Evolutionary conservation across 257 asterid genomes (phyloP).

Genomic region (Primulina eburnea): DNA sequence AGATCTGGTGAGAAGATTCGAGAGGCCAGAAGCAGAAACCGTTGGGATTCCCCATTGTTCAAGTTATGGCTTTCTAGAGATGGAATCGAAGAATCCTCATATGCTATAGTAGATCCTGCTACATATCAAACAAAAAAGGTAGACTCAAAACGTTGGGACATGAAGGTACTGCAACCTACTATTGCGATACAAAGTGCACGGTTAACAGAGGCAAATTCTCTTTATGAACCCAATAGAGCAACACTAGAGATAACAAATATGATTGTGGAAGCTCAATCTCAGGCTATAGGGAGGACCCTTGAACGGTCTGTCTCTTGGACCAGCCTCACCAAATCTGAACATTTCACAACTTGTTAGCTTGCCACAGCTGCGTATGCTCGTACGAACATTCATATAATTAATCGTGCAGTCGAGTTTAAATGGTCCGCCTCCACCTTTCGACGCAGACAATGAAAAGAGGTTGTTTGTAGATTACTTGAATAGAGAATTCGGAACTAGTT

Average conservation of each 20-base stretch:
- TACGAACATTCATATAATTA: conserved; percentile 76
- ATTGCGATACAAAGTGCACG: conserved; percentile 81
- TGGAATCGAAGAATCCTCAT: conserved; percentile 55
- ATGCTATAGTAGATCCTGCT: conserved; percentile 70
- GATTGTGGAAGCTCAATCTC: conserved; percentile 81
- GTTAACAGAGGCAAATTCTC: conserved; percentile 63
- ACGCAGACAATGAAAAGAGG: conserved; percentile 81
- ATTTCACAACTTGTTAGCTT: conserved; percentile 68
- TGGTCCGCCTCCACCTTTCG: conserved; percentile 89
- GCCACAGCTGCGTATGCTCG: conserved; percentile 83
- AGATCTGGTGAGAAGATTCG: conserved; percentile 83
- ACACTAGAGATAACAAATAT: conserved; percentile 72
- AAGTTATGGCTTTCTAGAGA: conserved; percentile 77
- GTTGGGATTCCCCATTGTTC: conserved; percentile 97
- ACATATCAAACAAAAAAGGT: conserved; percentile 71
- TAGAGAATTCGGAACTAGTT: conserved; percentile 63
- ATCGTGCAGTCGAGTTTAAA: conserved; percentile 91
- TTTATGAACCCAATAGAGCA: conserved; percentile 89
- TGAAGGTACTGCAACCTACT: conserved; percentile 84
- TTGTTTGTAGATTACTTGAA: conserved; percentile 97
- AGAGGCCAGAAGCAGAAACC: conserved; percentile 85
- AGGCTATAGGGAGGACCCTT: conserved; percentile 78
- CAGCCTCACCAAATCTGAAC: conserved; percentile 60
- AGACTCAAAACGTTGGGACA: conserved; percentile 79
- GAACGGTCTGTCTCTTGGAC: conserved; percentile 57